Conservation (phyloP, 192 early-diverging fungal genomes). For the Mortierella claussenii region DNA sequence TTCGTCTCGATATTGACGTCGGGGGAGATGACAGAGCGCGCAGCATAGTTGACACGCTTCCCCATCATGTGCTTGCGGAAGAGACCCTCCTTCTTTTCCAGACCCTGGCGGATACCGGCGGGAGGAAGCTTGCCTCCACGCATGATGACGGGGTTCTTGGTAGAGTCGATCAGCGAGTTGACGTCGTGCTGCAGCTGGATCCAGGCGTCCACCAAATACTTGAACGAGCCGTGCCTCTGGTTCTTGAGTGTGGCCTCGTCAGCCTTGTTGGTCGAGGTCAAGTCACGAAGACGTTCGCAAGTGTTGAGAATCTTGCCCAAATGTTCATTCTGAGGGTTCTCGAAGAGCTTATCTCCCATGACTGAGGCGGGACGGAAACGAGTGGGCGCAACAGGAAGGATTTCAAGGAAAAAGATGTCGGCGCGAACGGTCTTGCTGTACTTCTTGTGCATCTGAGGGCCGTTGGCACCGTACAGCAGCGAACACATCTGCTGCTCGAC, state of each 20-base stretch:
- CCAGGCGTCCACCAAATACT: conserved; percentile 65
- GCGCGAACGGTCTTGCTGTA: conserved; percentile 60
- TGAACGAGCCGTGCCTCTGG: conserved; percentile 26
- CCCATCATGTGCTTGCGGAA: conserved; percentile 99
- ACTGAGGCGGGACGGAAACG: conserved; percentile 94
- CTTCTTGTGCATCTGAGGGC: conserved; percentile 54
- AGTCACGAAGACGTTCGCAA: conserved; percentile 72
- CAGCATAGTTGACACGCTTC: conserved; percentile 99
- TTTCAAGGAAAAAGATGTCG: conserved; percentile 95
- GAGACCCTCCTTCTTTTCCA: conserved; percentile 99
- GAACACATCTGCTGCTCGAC: conserved; percentile 81
- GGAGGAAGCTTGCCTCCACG: conserved; percentile 74
- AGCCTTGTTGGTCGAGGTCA: conserved; percentile 52
- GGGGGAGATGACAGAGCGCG: conserved; percentile 96
- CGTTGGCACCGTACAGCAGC: conserved; percentile 83
- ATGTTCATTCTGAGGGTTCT: conserved; percentile 95
- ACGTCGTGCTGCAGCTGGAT: conserved; percentile 90
- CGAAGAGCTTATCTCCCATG: conserved; percentile 89
- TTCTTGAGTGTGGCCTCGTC: conserved; percentile 34
- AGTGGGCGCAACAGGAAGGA: conserved; percentile 90
- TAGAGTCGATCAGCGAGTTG: conserved; percentile 93
- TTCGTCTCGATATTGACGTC: conserved; percentile 98
- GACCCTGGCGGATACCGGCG: conserved; percentile 93
- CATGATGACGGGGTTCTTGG: conserved; percentile 78
- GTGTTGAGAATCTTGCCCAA: conserved; percentile 86